Percentiles rank a stretch among this genome's conserved stretches.
phyloP scores from a whole-genome alignment of 495 filamentous ascomycete genomes.

The Trichoderma gamsii region DNA sequence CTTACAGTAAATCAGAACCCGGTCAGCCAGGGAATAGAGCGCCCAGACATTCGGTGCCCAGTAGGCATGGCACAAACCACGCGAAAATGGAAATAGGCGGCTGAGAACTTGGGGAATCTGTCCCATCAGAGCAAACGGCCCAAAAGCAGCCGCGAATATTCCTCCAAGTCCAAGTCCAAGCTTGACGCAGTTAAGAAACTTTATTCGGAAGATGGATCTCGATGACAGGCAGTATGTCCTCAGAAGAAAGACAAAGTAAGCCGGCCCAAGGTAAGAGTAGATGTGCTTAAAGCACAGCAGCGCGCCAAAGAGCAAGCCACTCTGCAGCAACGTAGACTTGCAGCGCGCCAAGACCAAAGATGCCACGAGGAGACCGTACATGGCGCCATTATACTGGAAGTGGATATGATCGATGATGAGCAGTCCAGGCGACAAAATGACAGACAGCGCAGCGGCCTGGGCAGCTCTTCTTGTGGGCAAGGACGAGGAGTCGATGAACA shows the following conservation, averaged over 20 bases:
- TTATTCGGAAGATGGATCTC: slow-evolving; percentile 67
- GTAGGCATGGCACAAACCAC: slow-evolving; percentile 93
- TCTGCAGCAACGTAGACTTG: slow-evolving; percentile 66
- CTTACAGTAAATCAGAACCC: slow-evolving; percentile 72
- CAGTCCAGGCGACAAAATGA: slow-evolving; percentile 85
- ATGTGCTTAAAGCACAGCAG: slow-evolving; percentile 96
- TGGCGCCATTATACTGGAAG: slow-evolving; percentile 97
- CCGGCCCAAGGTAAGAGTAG: slow-evolving; percentile 92
- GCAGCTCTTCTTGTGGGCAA: slow-evolving; percentile 63
- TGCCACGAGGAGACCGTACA: slow-evolving; percentile 82
- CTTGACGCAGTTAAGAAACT: slow-evolving; percentile 71
- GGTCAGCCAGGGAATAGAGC: slow-evolving; percentile 86
- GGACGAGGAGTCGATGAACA: slow-evolving; percentile 67
- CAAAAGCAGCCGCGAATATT: slow-evolving; percentile 80
- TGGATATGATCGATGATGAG: slow-evolving; percentile 98
- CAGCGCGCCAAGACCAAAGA: slow-evolving; percentile 78
- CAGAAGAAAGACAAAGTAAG: slow-evolving; percentile 88
- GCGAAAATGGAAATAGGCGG: slow-evolving; percentile 86
- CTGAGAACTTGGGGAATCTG: slow-evolving; percentile 84
- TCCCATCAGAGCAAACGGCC: slow-evolving; percentile 76
- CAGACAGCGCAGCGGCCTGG: slow-evolving; percentile 80
- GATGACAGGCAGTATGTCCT: slow-evolving; percentile 82
- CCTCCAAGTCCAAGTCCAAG: slow-evolving; percentile 64
- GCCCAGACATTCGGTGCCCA: slow-evolving; percentile 99
- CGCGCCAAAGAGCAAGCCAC: slow-evolving; percentile 74